These are phyloP conservation scores for Biscogniauxia mediterranea DNA, from an alignment of 2,329 filamentous ascomycete species.

Conservation along the genomic window DNA sequence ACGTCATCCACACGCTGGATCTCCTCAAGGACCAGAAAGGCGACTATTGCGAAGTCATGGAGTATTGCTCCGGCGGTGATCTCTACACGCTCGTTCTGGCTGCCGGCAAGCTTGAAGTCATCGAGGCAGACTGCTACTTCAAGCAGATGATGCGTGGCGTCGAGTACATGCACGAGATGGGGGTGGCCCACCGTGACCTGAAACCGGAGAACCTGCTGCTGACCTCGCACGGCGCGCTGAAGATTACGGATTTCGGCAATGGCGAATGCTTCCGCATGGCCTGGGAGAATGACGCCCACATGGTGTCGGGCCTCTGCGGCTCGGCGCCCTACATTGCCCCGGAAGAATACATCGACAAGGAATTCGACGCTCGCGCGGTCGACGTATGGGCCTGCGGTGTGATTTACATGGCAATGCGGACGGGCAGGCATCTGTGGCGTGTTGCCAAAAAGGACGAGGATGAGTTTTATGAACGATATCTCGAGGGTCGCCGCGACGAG, in stretches of 20 bases:
- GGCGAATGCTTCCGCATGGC: constrained; percentile 99
- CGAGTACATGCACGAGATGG: constrained; percentile 99
- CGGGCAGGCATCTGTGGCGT: constrained; percentile 91
- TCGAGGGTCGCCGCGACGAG: constrained; percentile 89
- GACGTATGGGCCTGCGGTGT: constrained; percentile 98
- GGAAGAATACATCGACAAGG: constrained; percentile 91
- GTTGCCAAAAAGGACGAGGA: constrained; percentile 97
- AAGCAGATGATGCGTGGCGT: constrained; percentile 99
- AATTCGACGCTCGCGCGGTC: constrained; percentile 96
- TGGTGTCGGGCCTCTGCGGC: constrained; percentile 95
- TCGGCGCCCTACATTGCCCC: constrained; percentile 97
- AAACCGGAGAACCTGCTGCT: constrained; percentile 96
- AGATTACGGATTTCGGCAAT: constrained; percentile 98
- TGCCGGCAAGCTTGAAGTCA: constrained; percentile 85
- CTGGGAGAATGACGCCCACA: constrained; percentile 97
- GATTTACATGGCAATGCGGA: constrained; percentile 99
- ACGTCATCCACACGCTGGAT: constrained; percentile 96
- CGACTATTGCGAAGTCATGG: constrained; percentile 99
- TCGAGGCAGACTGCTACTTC: constrained; percentile 96
- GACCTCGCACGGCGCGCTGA: constrained; percentile 87
- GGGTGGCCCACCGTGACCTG: constrained; percentile 91
- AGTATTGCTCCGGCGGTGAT: constrained; percentile 95
- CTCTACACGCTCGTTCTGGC: constrained; percentile 91
- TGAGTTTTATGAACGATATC: constrained; percentile 92
- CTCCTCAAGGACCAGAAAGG: constrained; percentile 94